phyloP scores from a whole-genome alignment of 2,329 filamentous ascomycete genomes.

The Mollisia scopiformis region DNA sequence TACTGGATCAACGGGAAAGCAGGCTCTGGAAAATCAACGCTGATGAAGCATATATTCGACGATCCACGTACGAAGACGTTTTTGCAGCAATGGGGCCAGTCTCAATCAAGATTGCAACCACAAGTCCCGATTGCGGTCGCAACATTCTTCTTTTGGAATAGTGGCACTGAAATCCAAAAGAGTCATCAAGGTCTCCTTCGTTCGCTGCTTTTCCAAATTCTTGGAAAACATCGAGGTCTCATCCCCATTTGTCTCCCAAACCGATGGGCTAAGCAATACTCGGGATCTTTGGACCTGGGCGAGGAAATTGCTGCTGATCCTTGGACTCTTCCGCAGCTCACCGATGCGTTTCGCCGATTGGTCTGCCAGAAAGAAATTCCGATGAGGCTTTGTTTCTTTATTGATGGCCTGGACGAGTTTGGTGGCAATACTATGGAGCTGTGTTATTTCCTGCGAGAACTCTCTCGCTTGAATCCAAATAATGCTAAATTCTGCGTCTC shows the following conservation, averaged over 20 bases:
- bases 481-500: constrained; percentile 13
- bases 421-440: not conserved
- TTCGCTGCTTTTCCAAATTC: not conserved
- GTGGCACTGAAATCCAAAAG: not conserved
- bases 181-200: not conserved
- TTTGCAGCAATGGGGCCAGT: not conserved
- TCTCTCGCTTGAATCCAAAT: not conserved
- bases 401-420: constrained; percentile 14
- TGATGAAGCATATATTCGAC: not conserved
- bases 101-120: not conserved
- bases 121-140: not conserved
- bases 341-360: not conserved
- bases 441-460: not conserved
- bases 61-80: not conserved
- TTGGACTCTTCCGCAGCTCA: not conserved
- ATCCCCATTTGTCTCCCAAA: not conserved
- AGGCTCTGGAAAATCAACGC: not conserved
- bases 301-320: not conserved
- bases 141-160: constrained; percentile 2
- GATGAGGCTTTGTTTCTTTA: constrained; percentile 3
- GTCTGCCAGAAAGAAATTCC: not conserved
- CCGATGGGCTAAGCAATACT: not conserved
- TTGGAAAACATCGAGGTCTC: not conserved
- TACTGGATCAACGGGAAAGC: not conserved
- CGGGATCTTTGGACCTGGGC: not conserved